Base-by-base conservation (phyloP, 2,329 filamentous ascomycete genomes). In the Trichophyton mentagrophytes region DNA sequence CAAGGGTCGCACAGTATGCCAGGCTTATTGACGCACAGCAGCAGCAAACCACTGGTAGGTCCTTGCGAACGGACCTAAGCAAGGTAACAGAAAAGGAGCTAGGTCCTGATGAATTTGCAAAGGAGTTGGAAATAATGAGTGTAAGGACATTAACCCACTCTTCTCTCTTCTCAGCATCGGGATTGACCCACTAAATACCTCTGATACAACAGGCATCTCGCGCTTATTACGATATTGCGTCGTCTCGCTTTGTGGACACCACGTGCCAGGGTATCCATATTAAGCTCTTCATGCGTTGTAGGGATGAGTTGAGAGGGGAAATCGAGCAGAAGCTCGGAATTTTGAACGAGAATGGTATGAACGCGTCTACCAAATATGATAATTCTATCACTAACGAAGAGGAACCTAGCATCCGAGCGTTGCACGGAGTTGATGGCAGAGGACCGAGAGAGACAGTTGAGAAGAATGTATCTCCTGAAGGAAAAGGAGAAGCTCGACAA, bases 61-160 rank as follows among this genome's bases (percentile, higher is more conserved):
- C 61, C 65, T 38, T 9, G 3, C 65, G 66, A 15, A 49, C 44
- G 0, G 69, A 69, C 30, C 62, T 60, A n/a, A 69, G 64, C 27
- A 71, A 67, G 22, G 42, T 73, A 3, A 67, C 65, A 0, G 60
- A 64, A 3, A 60, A 61, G 0, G 67, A 71, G 1, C 65, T 76
- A 2, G 70, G 69, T 0, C 63, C 69, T 0, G 75, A 77, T 59
- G 60, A 58, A 0, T 77, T 71, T 42, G 36, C 61, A 0, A 69
- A 71, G 8, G 75, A 77, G 58, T 57, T 78, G 0, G 69, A 71
- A 7, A 74, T 76, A 66, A 74, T 77, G 69, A 73, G 74, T 1
- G 75, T 77, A 68, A 64, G 73, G 67, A 11, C 3, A 33, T 33
- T 13, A 38, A 13, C 33, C 36, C 25, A 42, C 27, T 27, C n/a